These are phyloP conservation scores for Pichia sp. DNA, from an alignment of 1,139 yeast species.

Conservation along the genomic window DNA sequence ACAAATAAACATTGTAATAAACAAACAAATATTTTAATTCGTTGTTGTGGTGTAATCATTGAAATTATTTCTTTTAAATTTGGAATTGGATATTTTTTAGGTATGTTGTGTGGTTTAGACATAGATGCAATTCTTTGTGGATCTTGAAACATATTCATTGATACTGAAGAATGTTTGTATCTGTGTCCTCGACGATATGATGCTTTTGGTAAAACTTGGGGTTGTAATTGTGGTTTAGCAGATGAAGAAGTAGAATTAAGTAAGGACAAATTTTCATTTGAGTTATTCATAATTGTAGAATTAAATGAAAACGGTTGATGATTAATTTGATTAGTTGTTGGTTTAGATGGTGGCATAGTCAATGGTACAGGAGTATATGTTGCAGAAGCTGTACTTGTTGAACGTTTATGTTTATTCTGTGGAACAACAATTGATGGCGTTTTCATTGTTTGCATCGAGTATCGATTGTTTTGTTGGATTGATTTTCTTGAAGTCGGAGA, in stretches of 20 bases:
- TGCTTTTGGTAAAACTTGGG: constrained; percentile 38
- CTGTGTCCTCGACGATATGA: constrained; percentile 90
- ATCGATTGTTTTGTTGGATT: constrained; percentile 5
- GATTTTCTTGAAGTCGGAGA: too few species aligned
- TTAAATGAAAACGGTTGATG: constrained; percentile 47
- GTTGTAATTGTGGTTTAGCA: constrained; percentile 1
- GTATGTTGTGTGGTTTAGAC: constrained; percentile 62
- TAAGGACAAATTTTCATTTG: constrained; percentile 18
- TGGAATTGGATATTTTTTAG: constrained; percentile 79
- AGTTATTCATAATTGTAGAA: constrained; percentile 35
- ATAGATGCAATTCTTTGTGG: constrained; percentile 46
- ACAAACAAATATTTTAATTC: constrained; percentile 60
- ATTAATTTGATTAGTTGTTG: constrained; percentile 30
- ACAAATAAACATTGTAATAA: constrained; percentile 52
- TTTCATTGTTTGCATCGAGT: constrained; percentile 14
- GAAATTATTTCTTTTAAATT: constrained; percentile 54
- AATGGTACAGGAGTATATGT: constrained; percentile 22
- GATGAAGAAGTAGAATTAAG: constrained; percentile 13
- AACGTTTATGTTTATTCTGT: constrained; percentile 11
- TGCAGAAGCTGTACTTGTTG: constrained; percentile 17
- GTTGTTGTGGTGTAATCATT: constrained; percentile 51
- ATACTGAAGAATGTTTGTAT: constrained; percentile 94
- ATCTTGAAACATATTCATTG: constrained; percentile 92
- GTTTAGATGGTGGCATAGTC: constrained; percentile 31
- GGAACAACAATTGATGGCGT: constrained; percentile 6